Evolutionary conservation across 2,329 filamentous ascomycete species (phyloP).

Genomic region (Cladophialophora exuberans): DNA sequence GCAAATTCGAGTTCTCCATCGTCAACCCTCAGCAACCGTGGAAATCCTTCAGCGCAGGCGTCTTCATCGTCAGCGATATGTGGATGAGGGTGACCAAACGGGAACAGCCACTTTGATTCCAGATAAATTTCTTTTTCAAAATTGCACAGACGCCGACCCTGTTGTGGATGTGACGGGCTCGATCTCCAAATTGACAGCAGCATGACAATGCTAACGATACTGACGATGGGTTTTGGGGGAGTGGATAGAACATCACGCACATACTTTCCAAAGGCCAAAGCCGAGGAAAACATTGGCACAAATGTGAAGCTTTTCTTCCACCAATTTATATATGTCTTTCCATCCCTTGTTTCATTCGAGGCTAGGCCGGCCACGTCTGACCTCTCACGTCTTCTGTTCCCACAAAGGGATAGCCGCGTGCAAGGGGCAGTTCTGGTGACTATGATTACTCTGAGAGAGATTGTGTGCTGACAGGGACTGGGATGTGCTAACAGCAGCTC

Average conservation of each 20-base stretch:
- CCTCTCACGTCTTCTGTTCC: no score
- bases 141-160: background rate
- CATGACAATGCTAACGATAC: conserved; percentile 5
- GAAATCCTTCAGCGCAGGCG: conserved; percentile 22
- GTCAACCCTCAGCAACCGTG: conserved; percentile 24
- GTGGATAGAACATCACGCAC: conserved; percentile 8
- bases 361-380: no score
- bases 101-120: conserved; percentile 13
- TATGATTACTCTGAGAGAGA: background rate
- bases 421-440: no score
- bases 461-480: background rate
- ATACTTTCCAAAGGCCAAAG: conserved; percentile 5
- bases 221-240: background rate
- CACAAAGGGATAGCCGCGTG: no score
- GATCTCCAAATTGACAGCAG: background rate
- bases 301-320: no score
- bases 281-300: background rate
- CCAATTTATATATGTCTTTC: no score
- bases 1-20: conserved; percentile 29
- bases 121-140: background rate
- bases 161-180: background rate
- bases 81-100: conserved; percentile 23
- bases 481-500: background rate
- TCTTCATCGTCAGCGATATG: conserved; percentile 27
- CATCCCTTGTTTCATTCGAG: no score